These are phyloP conservation scores for Fusarium siculi DNA, from an alignment of 2,329 filamentous ascomycete species.

Conservation along the genomic window DNA sequence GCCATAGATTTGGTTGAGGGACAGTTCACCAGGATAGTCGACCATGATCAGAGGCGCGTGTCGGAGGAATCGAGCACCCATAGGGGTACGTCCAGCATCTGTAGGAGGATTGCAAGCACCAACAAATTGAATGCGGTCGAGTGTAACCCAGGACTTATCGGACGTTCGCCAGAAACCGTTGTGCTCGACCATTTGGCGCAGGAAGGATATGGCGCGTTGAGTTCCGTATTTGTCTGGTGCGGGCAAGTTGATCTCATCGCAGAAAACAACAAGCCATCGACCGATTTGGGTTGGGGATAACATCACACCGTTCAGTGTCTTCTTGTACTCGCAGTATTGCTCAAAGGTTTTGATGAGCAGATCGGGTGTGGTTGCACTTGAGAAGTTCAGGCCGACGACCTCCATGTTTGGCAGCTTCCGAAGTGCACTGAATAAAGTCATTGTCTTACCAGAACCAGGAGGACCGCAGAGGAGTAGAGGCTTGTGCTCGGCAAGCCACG, in stretches of 20 bases:
- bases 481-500: constrained; percentile 99
- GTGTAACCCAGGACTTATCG: constrained; percentile 96
- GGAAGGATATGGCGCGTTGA: constrained; percentile 95
- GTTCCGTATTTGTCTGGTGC: constrained; percentile 98
- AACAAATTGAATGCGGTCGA: constrained; percentile 98
- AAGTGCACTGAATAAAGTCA: constrained; percentile 98
- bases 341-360: constrained; percentile 99
- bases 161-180: constrained; percentile 99
- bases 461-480: constrained; percentile 95
- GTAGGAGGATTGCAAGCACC: constrained; percentile 98
- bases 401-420: constrained; percentile 99
- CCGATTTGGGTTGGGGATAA: constrained; percentile 97
- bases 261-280: constrained; percentile 98
- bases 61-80: constrained; percentile 92
- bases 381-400: constrained; percentile 98
- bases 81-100: constrained; percentile 93
- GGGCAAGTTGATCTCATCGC: constrained; percentile 98
- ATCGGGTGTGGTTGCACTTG: constrained; percentile 96
- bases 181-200: constrained; percentile 96
- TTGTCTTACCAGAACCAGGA: constrained; percentile 98
- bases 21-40: constrained; percentile 96
- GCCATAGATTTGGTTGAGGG: constrained; percentile 96
- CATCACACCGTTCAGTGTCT: constrained; percentile 95
- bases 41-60: constrained; percentile 99
- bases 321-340: constrained; percentile 99